Evolutionary conservation across 2,329 filamentous ascomycete genomes (phyloP), one percentile per base, ranked within the genome.

Genomic region (Aureobasidium sp.): DNA sequence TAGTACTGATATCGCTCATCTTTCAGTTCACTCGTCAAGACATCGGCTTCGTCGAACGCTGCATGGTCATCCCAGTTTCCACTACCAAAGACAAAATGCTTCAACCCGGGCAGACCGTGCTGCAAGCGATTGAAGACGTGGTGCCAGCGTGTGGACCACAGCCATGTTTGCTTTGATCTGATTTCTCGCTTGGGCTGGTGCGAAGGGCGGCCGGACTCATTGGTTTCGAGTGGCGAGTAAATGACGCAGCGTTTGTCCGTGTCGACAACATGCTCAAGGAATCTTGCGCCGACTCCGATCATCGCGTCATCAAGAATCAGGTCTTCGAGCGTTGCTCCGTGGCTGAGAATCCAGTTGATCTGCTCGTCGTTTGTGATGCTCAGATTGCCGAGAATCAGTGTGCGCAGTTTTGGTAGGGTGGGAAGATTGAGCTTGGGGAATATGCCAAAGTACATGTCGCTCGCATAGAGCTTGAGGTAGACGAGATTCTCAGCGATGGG

Each of bases 341-440:
- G 68, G 0, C 70, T 71, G 0, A 74, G 60, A 4, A 81, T 73
- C 77, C 78, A 80, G 10, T 77, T 74, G 0, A 79, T 64, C 54
- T 80, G 78, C 69, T 73, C 75, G 19, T 78, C 71, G 38, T 78
- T 71, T 3, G 70, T 69, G 46, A 81, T 77, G 3, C 71, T 69
- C 17, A 73, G 75, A 1, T 73, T 74, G 0, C 75, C 75, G 0
- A 81, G 62, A 0, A 71, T 67, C 0, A 81, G 69, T 0, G 71
- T 68, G 27, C 70, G 70, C 3, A 80, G 71, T 0, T 69, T 66
- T 0, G 75, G 75, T 27, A 79, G 74, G 15, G 63, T 60, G 63
- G 60, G n/a, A 19, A 78, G 69, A 33, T 78, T 70, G 42, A 74
- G 67, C n/a, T 68, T 68, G 0, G 75, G 76, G 2, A 70, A 70